Evolutionary conservation across 805 yeast species (phyloP), one percentile per base, ranked within the genome.

Genomic region (Monosporozyma unispora): DNA sequence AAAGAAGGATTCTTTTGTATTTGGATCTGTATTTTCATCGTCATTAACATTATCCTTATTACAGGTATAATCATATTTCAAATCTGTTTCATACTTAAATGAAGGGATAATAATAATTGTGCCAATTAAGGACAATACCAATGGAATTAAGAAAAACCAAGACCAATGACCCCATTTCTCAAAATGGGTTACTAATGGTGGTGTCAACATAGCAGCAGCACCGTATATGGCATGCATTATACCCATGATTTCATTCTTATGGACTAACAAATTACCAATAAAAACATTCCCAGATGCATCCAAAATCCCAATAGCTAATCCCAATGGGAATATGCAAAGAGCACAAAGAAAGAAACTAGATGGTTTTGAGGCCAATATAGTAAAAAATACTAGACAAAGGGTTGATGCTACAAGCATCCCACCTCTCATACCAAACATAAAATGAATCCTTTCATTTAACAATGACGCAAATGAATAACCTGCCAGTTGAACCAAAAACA

Each of bases 181-280:
- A 47, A 70, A 61, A 46, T 59, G 54, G 0, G 87, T 78, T 3
- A 83, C 81, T 28, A 81, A 60, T 18, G 86, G 73, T 2, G 95
- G 90, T 2, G 87, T 75, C 1, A 81, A 54, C 44, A 86, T 80
- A 1, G 89, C 87, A 2, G 90, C 89, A 2, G 79, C 56, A 0
- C 95, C 95, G 62, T 84, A 85, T 12, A 72, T 60, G 0, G 87
- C 90, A 66, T 85, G 93, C 50, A 77, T 69, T 23, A 72, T 62
- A 1, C 90, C 86, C 65, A 83, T 71, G 50, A 77, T 70, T 48
- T 74, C 77, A 44, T 84, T 79, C 45, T 79, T 74, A 50, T 79
- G 77, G 22, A 72, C 71, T 35, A 53, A 50, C 14, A 66, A 51
- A 41, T 56, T 62, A 1, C 70, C 69, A 38, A 67, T 54, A 8